Base-by-base conservation (phyloP, 306 rosid species). In the Oxytropis ochrocephala region DNA sequence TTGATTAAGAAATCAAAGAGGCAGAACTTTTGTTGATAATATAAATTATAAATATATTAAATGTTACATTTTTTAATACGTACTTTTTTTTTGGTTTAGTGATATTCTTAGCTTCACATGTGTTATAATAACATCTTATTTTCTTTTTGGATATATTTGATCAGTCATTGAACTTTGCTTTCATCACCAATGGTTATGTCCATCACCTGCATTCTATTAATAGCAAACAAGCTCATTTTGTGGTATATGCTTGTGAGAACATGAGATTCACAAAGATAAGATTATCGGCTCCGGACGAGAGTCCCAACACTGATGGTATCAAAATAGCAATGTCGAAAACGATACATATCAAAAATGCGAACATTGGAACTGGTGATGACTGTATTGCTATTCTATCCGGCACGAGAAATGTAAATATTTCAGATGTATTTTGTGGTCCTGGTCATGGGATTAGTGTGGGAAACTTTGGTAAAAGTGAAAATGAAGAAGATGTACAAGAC, bases 361-460 rank as follows among this genome's bases (percentile, higher is more conserved):
- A 1, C 0, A 86, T 90, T 1, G 46, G 75, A 13, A 90, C 92
- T 0, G 92, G 95, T 0, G 97, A 90, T 14, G 92, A 90, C 7
- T 90, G 90, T 44, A 47, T 88, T 16, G 78, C 92, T 1, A 70
- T 90, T 41, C 9, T 88, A 14, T 63, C 80, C 0, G 95, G 92
- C 9, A 62, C 82, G 0, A 75, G 5, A 2, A 62, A 62, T 0
- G 69, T 90, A 8, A 11, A 30, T 10, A 68, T 90, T 19, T 73
- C 44, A 0, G 32, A 73, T 0, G 87, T 88, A 0, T 0, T 11
- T 1, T 88, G 97, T 24, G 90, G 92, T 5, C 95, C 97, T 0
- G 92, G 97, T 30, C 95, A 90, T 44, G 88, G 96, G 5, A 85
- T 90, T 14, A 90, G 94, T 30, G 71, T 90, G 0, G 94, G 96